These are phyloP conservation scores for Zopfia rhizophila DNA, from an alignment of 2,329 filamentous ascomycete genomes.

Conservation along the genomic window DNA sequence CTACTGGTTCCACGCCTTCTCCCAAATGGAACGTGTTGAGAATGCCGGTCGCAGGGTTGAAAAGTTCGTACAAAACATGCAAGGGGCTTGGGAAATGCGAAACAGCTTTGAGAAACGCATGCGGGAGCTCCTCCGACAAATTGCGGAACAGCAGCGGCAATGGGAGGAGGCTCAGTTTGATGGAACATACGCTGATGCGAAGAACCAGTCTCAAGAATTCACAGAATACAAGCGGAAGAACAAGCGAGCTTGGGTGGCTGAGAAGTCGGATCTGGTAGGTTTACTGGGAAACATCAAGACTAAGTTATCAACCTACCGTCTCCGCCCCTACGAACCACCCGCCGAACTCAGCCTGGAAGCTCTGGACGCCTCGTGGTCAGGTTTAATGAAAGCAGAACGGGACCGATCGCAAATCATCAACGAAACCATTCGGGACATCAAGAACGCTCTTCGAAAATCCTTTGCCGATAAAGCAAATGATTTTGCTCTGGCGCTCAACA, in stretches of 20 bases:
- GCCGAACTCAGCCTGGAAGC: slow-evolving; percentile 82
- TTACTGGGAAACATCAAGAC: slow-evolving; percentile 98
- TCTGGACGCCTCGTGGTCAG: slow-evolving; percentile 84
- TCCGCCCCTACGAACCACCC: slow-evolving; percentile 91
- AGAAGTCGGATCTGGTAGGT: slow-evolving; percentile 95
- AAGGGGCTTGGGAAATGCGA: slow-evolving; percentile 99
- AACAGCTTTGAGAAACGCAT: slow-evolving; percentile 93
- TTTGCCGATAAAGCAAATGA: slow-evolving; percentile 99
- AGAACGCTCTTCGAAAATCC: slow-evolving; percentile 88
- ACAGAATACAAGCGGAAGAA: slow-evolving; percentile 88
- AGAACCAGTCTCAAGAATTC: slow-evolving; percentile 84
- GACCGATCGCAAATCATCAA: slow-evolving; percentile 93
- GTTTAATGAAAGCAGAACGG: slow-evolving; percentile 84
- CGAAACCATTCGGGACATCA: slow-evolving; percentile 98
- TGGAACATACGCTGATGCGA: slow-evolving; percentile 92
- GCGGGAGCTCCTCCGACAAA: slow-evolving; percentile 79
- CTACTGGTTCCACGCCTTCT: slow-evolving; percentile 99
- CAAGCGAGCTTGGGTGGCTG: slow-evolving; percentile 96
- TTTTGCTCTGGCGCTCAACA: slow-evolving; percentile 94
- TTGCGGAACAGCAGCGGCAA: slow-evolving; percentile 75
- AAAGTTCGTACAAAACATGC: slow-evolving; percentile 99
- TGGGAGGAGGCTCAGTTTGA: slow-evolving; percentile 88
- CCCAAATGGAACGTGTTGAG: slow-evolving; percentile 98
- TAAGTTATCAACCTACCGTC: slow-evolving; percentile 92
- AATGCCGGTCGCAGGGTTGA: slow-evolving; percentile 96